Conservation (phyloP, 2,329 filamentous ascomycete species). For the Alternaria dauci region DNA sequence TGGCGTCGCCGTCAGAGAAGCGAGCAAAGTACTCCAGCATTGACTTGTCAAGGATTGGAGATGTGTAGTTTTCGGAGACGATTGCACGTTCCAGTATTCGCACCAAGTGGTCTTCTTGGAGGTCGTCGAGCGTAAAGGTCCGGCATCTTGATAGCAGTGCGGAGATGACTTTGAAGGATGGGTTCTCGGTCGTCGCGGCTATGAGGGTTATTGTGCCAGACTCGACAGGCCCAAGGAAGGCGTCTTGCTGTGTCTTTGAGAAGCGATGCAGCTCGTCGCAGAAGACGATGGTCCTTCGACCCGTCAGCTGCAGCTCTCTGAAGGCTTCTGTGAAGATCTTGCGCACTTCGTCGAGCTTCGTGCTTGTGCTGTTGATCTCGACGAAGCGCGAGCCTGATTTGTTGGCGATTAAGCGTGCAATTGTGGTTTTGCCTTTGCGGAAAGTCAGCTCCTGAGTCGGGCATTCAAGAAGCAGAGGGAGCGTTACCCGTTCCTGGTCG, state of each 20-base stretch:
- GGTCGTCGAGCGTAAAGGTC: constrained; percentile 83
- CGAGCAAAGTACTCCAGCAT: constrained; percentile 82
- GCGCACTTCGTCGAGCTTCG: constrained; percentile 89
- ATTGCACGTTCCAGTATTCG: constrained; percentile 81
- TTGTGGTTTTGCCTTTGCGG: constrained; percentile 79
- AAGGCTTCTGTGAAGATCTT: constrained; percentile 87
- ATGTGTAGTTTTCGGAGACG: constrained; percentile 62
- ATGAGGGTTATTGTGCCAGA: constrained; percentile 89
- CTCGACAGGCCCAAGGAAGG: constrained; percentile 92
- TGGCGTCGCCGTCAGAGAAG: constrained; percentile 91
- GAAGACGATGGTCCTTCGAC: constrained; percentile 93
- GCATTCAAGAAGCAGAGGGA: background rate
- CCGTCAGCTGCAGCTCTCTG: constrained; percentile 80
- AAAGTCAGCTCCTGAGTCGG: background rate
- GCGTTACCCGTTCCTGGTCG: constrained; percentile 68
- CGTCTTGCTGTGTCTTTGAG: constrained; percentile 90
- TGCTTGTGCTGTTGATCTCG: constrained; percentile 93
- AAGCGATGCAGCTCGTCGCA: constrained; percentile 97
- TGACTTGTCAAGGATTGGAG: constrained; percentile 75
- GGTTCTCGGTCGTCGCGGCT: constrained; percentile 96
- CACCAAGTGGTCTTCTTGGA: constrained; percentile 75
- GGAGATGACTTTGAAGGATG: constrained; percentile 89
- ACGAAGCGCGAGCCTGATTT: constrained; percentile 81
- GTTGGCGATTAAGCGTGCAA: constrained; percentile 87
- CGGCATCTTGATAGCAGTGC: constrained; percentile 89